Conservation (phyloP, 305 asterid species). For the Solanum hybrid region DNA sequence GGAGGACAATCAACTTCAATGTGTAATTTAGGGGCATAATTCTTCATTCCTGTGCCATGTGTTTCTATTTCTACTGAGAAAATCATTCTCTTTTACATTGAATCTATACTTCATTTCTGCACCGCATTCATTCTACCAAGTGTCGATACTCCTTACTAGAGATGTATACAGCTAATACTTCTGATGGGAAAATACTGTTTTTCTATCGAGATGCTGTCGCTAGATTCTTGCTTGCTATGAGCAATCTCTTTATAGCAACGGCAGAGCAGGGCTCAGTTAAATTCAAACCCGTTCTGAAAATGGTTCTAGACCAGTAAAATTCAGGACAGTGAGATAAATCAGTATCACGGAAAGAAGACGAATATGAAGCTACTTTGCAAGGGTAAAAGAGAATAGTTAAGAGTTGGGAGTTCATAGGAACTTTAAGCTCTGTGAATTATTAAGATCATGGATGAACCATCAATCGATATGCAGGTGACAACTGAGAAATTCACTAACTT, state of each 20-base stretch:
- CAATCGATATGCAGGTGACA: background rate
- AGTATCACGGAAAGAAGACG: background rate
- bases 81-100: background rate
- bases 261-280: background rate
- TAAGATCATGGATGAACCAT: background rate
- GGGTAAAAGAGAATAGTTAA: background rate
- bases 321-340: background rate
- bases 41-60: background rate
- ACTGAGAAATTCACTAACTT: background rate
- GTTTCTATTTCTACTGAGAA: background rate
- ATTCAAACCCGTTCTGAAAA: background rate
- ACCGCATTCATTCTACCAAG: background rate
- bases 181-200: background rate
- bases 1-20: background rate
- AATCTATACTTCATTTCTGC: background rate
- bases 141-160: background rate
- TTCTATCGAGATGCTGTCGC: background rate
- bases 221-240: background rate
- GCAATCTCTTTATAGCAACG: background rate
- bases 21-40: background rate
- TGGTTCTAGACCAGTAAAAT: background rate
- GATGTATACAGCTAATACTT: too few relatives aligned
- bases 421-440: background rate
- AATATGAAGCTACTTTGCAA: background rate
- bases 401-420: background rate